Conservation (phyloP, 345 rosid genomes). For the Fremontodendron californicum region DNA sequence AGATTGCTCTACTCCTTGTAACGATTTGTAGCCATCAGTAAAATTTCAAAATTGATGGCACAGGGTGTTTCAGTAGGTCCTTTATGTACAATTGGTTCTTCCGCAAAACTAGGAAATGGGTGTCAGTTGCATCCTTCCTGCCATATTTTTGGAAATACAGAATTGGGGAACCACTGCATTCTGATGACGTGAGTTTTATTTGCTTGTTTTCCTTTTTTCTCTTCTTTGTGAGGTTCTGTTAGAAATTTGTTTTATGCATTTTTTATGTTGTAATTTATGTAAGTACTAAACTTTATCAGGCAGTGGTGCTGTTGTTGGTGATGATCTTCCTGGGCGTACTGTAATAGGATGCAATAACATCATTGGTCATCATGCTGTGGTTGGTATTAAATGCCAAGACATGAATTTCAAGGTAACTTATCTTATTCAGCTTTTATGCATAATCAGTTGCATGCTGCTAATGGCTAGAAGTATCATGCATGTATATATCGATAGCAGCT, state of each 20-base stretch:
- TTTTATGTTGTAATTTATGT: slow-evolving; percentile 6
- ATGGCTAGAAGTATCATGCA: background rate
- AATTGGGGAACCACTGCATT: slow-evolving; percentile 62
- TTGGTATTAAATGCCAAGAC: slow-evolving; percentile 94
- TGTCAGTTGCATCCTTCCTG: slow-evolving; percentile 68
- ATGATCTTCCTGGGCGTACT: slow-evolving; percentile 75
- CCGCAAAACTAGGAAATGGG: slow-evolving; percentile 67
- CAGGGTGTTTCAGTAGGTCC: slow-evolving; percentile 86
- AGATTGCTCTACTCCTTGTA: background rate
- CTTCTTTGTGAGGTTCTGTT: slow-evolving; percentile 4
- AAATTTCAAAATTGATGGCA: background rate
- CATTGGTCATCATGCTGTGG: slow-evolving; percentile 73
- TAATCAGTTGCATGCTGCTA: background rate
- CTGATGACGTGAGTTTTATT: slow-evolving; percentile 72
- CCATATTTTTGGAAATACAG: slow-evolving; percentile 78
- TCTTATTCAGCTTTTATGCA: background rate
- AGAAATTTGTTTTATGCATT: background rate
- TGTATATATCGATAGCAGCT: background rate
- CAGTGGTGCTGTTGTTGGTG: slow-evolving; percentile 95
- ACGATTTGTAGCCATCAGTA: background rate
- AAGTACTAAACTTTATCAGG: slow-evolving; percentile 41
- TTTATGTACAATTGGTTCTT: slow-evolving; percentile 77
- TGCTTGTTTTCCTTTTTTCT: background rate
- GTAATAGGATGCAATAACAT: slow-evolving; percentile 61
- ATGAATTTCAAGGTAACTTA: slow-evolving; percentile 69